Evolutionary conservation across 2,329 filamentous ascomycete genomes (phyloP).

Genomic region (Fusarium denticulatum): DNA sequence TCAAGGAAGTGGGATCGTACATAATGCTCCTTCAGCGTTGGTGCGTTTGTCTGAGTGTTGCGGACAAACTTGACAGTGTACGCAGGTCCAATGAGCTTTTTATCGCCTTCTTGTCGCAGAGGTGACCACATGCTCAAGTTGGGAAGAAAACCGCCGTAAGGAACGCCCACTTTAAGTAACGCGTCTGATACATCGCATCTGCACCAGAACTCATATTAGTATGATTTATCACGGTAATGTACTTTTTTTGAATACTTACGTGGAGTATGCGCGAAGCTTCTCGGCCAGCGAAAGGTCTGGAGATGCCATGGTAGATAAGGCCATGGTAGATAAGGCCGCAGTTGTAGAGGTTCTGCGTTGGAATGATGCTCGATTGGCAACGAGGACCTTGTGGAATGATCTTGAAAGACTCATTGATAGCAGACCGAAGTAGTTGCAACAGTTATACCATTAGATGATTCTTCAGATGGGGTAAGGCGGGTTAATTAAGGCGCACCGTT

Average conservation of each 20-base stretch:
- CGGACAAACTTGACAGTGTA: background rate
- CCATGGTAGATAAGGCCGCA: fast-evolving
- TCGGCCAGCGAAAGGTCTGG: background rate
- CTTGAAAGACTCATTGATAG: fast-evolving
- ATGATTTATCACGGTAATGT: fast-evolving
- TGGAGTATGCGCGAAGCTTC: background rate
- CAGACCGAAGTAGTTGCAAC: no score
- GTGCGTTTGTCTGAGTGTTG: background rate
- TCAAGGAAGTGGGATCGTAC: background rate
- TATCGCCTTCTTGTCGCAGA: background rate
- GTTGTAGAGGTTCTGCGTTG: background rate
- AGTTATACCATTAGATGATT: no score
- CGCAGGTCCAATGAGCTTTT: background rate
- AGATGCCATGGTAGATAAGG: background rate
- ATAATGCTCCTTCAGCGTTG: background rate
- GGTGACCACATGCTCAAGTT: background rate
- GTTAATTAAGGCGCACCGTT: fast-evolving
- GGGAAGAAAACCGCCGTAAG: background rate
- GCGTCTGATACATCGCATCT: background rate
- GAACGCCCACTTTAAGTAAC: background rate
- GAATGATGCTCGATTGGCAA: background rate
- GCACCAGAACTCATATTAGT: fast-evolving
- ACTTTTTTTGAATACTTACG: fast-evolving
- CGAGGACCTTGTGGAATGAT: background rate
- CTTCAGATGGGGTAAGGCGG: background rate